phyloP scores from a whole-genome alignment of 768 basidiomycete species.

The Suillus ampliporus region DNA sequence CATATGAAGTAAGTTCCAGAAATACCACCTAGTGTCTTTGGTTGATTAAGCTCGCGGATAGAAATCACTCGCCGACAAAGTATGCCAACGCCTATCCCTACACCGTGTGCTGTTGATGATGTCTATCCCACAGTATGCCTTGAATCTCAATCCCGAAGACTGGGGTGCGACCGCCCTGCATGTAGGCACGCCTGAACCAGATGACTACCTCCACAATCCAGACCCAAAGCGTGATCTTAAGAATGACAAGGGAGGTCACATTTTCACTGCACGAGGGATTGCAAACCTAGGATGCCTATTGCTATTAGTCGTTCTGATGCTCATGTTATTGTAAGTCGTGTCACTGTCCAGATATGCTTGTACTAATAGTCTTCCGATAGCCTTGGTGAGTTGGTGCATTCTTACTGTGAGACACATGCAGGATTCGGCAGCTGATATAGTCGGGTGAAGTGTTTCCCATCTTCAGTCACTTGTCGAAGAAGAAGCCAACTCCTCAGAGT shows the following conservation, averaged over 20 bases:
- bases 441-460: conserved; percentile 51
- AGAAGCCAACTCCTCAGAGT: conserved; percentile 46
- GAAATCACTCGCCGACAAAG: conserved; percentile 37
- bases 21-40: not conserved
- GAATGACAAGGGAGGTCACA: conserved; percentile 59
- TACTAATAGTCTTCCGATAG: conserved; percentile 8
- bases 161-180: conserved; percentile 54
- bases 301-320: conserved; percentile 51
- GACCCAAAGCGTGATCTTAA: conserved; percentile 58
- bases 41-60: conserved; percentile 10
- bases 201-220: conserved; percentile 70
- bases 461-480: conserved; percentile 49
- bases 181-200: conserved; percentile 55
- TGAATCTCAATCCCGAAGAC: conserved; percentile 50
- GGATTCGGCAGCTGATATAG: not conserved
- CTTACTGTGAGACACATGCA: not conserved
- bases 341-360: not conserved
- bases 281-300: conserved; percentile 71
- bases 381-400: conserved; percentile 16
- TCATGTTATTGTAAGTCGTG: conserved; percentile 62
- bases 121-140: conserved; percentile 39
- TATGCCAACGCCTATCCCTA: not conserved
- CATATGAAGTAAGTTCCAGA: conserved; percentile 29
- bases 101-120: not conserved
- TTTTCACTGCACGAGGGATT: conserved; percentile 67